phyloP scores from a whole-genome alignment of 169 alveolate species.

The Eimeria maxima region DNA sequence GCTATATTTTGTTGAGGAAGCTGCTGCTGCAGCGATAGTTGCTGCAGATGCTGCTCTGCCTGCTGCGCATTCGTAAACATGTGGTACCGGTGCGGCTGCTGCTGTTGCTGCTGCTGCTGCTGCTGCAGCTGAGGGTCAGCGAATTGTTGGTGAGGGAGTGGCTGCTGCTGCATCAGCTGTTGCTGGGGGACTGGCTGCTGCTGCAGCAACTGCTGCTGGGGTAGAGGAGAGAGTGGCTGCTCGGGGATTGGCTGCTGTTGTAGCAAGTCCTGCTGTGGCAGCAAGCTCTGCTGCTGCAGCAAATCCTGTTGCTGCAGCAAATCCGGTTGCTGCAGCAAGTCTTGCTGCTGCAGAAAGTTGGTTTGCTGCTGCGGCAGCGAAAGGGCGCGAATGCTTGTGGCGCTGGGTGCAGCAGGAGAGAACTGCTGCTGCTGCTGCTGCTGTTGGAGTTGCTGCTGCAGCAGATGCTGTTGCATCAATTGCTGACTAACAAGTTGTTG shows the following conservation, averaged over 20 bases:
- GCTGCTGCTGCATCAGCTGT: constrained; percentile 32
- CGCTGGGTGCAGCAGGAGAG: constrained; percentile 17
- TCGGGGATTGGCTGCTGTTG: constrained; percentile 26
- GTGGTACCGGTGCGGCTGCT: constrained; percentile 14
- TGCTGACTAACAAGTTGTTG: not conserved
- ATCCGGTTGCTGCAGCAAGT: constrained; percentile 23
- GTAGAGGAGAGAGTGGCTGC: not conserved
- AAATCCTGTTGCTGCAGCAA: constrained; percentile 19
- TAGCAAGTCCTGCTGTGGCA: constrained; percentile 24
- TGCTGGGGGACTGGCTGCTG: not conserved
- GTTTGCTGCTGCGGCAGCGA: constrained; percentile 42
- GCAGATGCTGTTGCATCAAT: not conserved
- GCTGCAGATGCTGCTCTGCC: not conserved
- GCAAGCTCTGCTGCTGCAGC: constrained; percentile 32
- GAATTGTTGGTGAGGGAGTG: not conserved
- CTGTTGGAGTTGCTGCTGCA: not conserved
- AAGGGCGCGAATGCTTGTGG: not conserved
- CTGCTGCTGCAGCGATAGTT: constrained; percentile 36
- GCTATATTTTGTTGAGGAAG: not conserved
- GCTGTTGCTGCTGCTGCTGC: constrained; percentile 24
- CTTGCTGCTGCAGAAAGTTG: constrained; percentile 33
- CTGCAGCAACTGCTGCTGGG: constrained; percentile 29
- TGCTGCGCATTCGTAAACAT: too few species aligned
- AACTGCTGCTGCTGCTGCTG: constrained; percentile 56
- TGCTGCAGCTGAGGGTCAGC: constrained; percentile 51